phyloP scores from a whole-genome alignment of 768 basidiomycete genomes.

The Neoboletus brunneissimus region DNA sequence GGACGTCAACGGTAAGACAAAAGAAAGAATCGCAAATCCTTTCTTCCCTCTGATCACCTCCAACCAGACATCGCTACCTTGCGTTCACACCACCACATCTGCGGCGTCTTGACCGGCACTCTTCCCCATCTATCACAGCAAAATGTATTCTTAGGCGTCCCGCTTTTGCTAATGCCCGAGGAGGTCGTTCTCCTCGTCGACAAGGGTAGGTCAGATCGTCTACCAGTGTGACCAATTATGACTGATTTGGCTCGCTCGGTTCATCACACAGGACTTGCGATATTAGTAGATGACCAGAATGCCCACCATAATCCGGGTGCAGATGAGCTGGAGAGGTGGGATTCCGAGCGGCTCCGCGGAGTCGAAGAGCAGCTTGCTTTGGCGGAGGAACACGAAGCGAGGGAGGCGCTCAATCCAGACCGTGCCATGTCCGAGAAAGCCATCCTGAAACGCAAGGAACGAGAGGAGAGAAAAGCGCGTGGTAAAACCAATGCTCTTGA shows the following conservation, averaged over 20 bases:
- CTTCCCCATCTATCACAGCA: constrained; percentile 94
- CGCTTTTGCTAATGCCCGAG: constrained; percentile 84
- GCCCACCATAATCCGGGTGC: constrained; percentile 53
- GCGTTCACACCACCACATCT: constrained; percentile 77
- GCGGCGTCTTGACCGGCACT: constrained; percentile 85
- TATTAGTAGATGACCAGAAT: constrained; percentile 68
- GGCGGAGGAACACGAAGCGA: constrained; percentile 48
- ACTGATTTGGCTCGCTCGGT: not conserved
- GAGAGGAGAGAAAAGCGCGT: constrained; percentile 48
- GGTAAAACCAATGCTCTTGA: constrained; percentile 8
- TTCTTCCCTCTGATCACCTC: constrained; percentile 5
- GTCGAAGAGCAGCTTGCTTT: constrained; percentile 48
- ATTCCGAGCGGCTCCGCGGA: constrained; percentile 43
- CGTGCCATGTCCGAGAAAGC: constrained; percentile 60
- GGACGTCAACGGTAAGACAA: constrained; percentile 70
- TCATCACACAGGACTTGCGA: constrained; percentile 66
- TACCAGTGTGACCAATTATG: not conserved
- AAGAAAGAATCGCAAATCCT: not conserved
- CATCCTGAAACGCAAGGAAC: constrained; percentile 65
- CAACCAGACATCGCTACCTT: constrained; percentile 71
- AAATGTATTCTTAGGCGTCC: constrained; percentile 94
- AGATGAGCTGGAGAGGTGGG: constrained; percentile 53
- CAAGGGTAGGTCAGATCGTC: constrained; percentile 50
- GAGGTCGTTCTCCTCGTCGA: constrained; percentile 87
- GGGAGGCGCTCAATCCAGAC: constrained; percentile 38